phyloP scores from a whole-genome alignment of 768 basidiomycete genomes.

The Dacryopinax primogenitus region DNA sequence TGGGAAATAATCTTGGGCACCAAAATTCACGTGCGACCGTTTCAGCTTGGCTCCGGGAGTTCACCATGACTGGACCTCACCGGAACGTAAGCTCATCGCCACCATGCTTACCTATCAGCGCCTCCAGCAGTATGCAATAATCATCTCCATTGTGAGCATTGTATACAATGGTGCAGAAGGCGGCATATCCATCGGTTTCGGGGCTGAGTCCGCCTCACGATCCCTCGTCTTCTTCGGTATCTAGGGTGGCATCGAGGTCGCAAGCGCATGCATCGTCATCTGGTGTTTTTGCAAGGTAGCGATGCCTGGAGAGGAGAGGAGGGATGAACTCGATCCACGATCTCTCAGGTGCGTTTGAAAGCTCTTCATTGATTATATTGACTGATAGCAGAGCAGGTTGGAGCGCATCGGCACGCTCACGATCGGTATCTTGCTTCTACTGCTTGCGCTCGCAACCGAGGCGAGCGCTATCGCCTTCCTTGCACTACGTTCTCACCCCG shows the following conservation, averaged over 20 bases:
- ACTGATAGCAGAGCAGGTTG: slow-evolving; percentile 20
- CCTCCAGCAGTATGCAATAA: slow-evolving; percentile 30
- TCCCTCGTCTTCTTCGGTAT: slow-evolving; percentile 40
- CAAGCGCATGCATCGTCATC: slow-evolving; percentile 34
- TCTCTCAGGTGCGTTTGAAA: slow-evolving; percentile 18
- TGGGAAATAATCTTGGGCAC: no score
- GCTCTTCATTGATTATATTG: background rate
- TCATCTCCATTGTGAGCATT: slow-evolving; percentile 33
- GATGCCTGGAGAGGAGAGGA: slow-evolving; percentile 28
- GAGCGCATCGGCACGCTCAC: slow-evolving; percentile 30
- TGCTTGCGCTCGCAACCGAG: slow-evolving; percentile 31
- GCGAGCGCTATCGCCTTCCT: slow-evolving; percentile 30
- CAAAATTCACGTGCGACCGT: no score
- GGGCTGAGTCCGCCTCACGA: slow-evolving; percentile 34
- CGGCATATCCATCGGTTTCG: slow-evolving; percentile 34
- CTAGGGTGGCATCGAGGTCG: slow-evolving; percentile 37
- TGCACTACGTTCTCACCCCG: slow-evolving; percentile 29
- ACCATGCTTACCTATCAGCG: slow-evolving; percentile 23
- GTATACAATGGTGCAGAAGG: slow-evolving; percentile 31
- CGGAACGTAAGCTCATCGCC: background rate
- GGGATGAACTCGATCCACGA: slow-evolving; percentile 10
- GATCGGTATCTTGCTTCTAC: slow-evolving; percentile 31
- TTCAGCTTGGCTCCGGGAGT: background rate
- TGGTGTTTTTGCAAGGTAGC: slow-evolving; percentile 33
- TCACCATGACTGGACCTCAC: background rate